Conservation (phyloP, 345 rosid species). For the Abelmoschus esculentus region DNA sequence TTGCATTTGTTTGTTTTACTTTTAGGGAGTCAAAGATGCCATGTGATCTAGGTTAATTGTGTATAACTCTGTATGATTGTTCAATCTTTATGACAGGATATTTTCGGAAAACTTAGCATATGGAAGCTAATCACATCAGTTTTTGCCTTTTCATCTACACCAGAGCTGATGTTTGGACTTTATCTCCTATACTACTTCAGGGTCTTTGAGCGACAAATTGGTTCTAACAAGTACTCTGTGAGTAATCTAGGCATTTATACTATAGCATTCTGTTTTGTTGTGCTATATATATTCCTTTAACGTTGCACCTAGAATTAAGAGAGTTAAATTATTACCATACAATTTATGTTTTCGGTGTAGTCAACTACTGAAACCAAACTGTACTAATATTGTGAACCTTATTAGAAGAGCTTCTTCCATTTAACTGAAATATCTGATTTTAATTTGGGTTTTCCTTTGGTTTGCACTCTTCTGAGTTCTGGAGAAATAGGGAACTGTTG, state of each 20-base stretch:
- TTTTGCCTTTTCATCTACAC: constrained; percentile 78
- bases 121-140: constrained; percentile 70
- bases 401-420: not conserved
- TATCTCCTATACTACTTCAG: constrained; percentile 88
- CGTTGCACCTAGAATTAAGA: not conserved
- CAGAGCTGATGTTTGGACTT: constrained; percentile 86
- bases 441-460: not conserved
- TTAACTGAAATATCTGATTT: not conserved
- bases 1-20: not conserved
- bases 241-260: constrained; percentile 22
- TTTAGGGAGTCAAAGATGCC: not conserved
- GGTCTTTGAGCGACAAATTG: constrained; percentile 97
- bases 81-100: constrained; percentile 47
- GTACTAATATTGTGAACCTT: not conserved
- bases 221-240: constrained; percentile 88
- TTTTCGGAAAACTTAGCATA: constrained; percentile 44
- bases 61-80: not conserved
- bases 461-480: not conserved
- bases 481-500: not conserved
- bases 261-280: not conserved
- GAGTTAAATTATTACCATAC: not conserved
- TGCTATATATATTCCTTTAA: not conserved
- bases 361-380: not conserved
- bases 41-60: not conserved
- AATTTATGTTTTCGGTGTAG: not conserved